Evolutionary conservation across 306 rosid species (phyloP), one percentile per base, ranked within the genome.

Genomic region (Rosa multiflora): DNA sequence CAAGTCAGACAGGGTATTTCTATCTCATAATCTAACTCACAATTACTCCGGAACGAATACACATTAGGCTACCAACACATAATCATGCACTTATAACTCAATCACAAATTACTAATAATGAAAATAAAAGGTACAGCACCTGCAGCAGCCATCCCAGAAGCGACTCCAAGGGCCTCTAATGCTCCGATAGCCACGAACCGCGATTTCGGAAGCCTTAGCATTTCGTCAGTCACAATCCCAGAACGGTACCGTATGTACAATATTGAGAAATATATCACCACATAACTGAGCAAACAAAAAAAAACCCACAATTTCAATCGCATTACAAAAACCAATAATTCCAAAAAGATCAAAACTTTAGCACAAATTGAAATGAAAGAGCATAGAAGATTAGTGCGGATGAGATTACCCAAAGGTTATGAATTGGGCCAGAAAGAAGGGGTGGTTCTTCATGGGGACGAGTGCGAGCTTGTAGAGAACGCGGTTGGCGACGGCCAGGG

Each of bases 401-500:
- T 32, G 40, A 6, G 4, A n/a, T 74, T 76, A 89, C 97, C 96
- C 96, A 55, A 94, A 90, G 63, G 98, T 94, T 8, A 88, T 83
- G 80, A 94, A 70, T 74, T 94, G 97, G 46, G 97, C 97, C n/a
- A 94, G 85, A 78, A 94, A 94, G 83, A 94, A 94, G 43, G 98
- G 98, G 77, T 84, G 91, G 20, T 89, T 46, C 82, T 75, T 89
- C 94, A 94, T 83, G 42, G 98, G 96, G 44, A 91, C 91, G 35
- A 94, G 97, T 11, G 98, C 97, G 0, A 94, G 90, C 89, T 94
- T 92, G 84, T 94, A 87, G 76, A 94, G 90, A 63, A 94, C 98
- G 35, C 97, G 98, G 73, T 94, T 94, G 35, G 96, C 90, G 13
- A 89, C 85, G 2, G 94, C 96, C 2, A 89, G 86, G 1, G 86